Evolutionary conservation across 129 eudicot species (phyloP), one percentile per base, ranked within the genome.

Genomic region (Ambrosia trifida): DNA sequence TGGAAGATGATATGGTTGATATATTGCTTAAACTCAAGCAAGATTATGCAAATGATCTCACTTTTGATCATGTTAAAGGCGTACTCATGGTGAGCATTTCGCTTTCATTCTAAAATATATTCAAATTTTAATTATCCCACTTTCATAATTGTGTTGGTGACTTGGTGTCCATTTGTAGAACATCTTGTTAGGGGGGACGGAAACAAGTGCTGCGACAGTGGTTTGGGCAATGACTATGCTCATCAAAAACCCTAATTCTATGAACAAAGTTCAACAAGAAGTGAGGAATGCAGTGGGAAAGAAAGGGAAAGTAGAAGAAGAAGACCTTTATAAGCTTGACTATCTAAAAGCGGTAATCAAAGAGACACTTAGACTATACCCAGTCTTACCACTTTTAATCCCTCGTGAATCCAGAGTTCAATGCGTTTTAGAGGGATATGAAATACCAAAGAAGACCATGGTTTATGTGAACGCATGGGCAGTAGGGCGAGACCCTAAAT

Each of bases 181-280:
- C 20, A 68, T 79, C 62, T 46, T 83, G 36, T 51, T 79, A 32
- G 87, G 76, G 1, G 28, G 87, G 13, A 79, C 87, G 11, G 82
- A 83, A 17, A 66, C 87, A 43, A 83, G 69, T 52, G 73, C 87
- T 31, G 64, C 79, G 0, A 43, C 78, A 5, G 57, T 64, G 57
- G 63, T 76, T n/a, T 83, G 87, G 84, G 78, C 78, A 6, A 76
- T 83, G 82, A 83, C 87, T 14, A 66, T 64, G 33, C 49, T 83
- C 4, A 79, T 79, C 12, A 83, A 76, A 62, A 79, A 79, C 52
- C 87, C 84, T 3, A 9, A 40, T 33, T 66, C 64, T 4, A 72
- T 83, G 66, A 79, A 70, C 20, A 83, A 70, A 71, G 69, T 14
- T 50, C 87, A 83, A 83, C 76, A 83, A 57, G 84, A 83, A 76